Percentiles rank a stretch among this genome's conserved stretches.
Conservation (phyloP, 352 stramenopile species). For the Phytophthora europaea region DNA sequence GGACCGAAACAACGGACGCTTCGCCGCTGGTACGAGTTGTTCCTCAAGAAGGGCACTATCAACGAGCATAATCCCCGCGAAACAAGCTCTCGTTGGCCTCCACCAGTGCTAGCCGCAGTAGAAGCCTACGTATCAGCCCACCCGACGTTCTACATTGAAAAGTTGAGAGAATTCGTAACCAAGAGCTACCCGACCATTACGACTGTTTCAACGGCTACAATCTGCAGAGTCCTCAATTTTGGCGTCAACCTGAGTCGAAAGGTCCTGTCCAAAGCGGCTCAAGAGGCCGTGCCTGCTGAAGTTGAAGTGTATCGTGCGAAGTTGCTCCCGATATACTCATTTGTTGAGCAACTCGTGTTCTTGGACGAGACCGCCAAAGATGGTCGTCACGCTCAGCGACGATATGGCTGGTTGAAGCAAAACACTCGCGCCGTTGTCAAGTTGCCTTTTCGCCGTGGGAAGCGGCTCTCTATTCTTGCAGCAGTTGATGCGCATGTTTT, state of each 20-base stretch:
- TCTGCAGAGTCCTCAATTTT: no score
- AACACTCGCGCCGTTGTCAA: not conserved
- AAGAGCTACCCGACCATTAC: no score
- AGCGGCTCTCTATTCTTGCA: not conserved
- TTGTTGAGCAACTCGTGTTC: not conserved
- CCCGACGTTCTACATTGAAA: no score
- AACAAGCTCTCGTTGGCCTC: no score
- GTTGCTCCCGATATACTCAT: not conserved
- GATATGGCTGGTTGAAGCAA: not conserved
- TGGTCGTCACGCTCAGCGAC: not conserved
- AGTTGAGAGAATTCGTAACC: no score
- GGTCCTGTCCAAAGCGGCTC: conserved; percentile 6
- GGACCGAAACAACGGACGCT: no score
- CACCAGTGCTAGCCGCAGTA: no score
- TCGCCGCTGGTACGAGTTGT: no score
- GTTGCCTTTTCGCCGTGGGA: not conserved
- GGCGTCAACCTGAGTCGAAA: conserved; percentile 9
- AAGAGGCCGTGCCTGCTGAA: conserved; percentile 4
- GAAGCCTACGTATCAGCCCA: no score
- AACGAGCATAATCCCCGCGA: no score
- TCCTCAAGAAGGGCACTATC: no score
- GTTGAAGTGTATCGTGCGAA: not conserved
- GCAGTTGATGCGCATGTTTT: not conserved
- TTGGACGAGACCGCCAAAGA: not conserved
- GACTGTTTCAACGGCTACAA: no score